Evolutionary conservation across 495 filamentous ascomycete genomes (phyloP).

Genomic region (Penicillium paradoxum): DNA sequence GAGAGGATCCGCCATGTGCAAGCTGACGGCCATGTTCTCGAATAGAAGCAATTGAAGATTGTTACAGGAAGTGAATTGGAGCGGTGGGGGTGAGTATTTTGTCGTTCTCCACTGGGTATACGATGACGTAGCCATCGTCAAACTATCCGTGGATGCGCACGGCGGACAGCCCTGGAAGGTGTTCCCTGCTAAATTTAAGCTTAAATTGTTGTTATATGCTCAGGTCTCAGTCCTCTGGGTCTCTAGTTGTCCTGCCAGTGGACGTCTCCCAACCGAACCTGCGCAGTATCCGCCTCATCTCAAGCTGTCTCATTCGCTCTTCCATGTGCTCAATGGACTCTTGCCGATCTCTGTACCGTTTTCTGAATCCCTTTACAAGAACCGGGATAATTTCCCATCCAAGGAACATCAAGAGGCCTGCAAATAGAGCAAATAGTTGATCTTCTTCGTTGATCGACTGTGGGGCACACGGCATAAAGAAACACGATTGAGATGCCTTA

Average conservation of each 20-base stretch:
- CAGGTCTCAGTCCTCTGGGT: not conserved
- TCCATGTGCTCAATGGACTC: not conserved
- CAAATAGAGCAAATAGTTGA: not conserved
- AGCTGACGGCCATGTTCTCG: conserved; percentile 14
- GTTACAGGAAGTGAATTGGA: not conserved
- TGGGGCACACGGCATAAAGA: conserved; percentile 9
- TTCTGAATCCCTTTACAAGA: not conserved
- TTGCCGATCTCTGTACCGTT: not conserved
- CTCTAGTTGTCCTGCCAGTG: not conserved
- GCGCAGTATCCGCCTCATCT: not conserved
- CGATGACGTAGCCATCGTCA: conserved; percentile 2
- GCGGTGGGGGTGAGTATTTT: conserved; percentile 2
- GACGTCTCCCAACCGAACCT: not conserved
- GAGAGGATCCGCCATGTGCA: conserved; percentile 25
- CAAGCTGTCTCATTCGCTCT: not conserved
- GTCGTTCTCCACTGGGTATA: conserved; percentile 6
- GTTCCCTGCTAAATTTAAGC: not conserved
- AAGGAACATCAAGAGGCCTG: not conserved
- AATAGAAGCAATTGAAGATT: not conserved
- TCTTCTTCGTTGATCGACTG: conserved; percentile 4
- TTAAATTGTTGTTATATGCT: not conserved
- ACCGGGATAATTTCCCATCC: not conserved
- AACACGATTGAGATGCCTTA: not conserved
- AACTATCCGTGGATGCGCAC: not conserved
- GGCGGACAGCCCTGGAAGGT: not conserved